Conservation (phyloP, 2,329 filamentous ascomycete species). For the Colletotrichum sp. region DNA sequence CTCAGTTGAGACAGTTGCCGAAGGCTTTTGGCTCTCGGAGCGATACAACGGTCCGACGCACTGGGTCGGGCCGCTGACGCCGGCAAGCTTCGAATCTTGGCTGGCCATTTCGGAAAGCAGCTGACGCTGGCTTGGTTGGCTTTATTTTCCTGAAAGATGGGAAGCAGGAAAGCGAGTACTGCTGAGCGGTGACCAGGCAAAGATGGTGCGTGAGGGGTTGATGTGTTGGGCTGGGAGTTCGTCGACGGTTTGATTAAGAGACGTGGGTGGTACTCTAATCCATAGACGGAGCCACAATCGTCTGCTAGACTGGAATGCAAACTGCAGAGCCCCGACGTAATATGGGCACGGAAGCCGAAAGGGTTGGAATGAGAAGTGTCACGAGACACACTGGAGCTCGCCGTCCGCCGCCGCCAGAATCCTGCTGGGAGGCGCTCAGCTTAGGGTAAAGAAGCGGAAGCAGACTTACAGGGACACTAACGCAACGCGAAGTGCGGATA, state of each 20-base stretch:
- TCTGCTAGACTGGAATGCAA: neutral
- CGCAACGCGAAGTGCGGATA: neutral
- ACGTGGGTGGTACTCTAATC: neutral
- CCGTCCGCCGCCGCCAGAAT: neutral
- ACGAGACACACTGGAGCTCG: slow-evolving; percentile 19
- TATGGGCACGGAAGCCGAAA: neutral
- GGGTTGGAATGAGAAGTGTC: neutral
- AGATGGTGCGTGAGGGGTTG: neutral
- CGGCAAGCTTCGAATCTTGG: slow-evolving; percentile 4
- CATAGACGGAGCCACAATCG: neutral
- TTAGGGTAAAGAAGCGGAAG: neutral
- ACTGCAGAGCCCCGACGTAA: neutral
- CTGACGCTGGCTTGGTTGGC: neutral
- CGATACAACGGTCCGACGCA: slow-evolving; percentile 82
- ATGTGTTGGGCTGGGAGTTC: neutral
- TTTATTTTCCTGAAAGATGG: neutral
- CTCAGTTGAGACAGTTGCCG: slow-evolving; percentile 84
- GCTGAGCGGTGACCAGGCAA: neutral
- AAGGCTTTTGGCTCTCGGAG: slow-evolving; percentile 77
- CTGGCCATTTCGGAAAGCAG: neutral
- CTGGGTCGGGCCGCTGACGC: slow-evolving; percentile 46
- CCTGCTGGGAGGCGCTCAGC: neutral
- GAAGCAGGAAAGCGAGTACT: neutral
- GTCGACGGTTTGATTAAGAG: neutral
- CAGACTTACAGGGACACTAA: neutral